Percentiles rank a stretch among this genome's conserved stretches.
These are phyloP conservation scores for Aureobasidium lini DNA, from an alignment of 2,329 filamentous ascomycete species.

Conservation along the genomic window DNA sequence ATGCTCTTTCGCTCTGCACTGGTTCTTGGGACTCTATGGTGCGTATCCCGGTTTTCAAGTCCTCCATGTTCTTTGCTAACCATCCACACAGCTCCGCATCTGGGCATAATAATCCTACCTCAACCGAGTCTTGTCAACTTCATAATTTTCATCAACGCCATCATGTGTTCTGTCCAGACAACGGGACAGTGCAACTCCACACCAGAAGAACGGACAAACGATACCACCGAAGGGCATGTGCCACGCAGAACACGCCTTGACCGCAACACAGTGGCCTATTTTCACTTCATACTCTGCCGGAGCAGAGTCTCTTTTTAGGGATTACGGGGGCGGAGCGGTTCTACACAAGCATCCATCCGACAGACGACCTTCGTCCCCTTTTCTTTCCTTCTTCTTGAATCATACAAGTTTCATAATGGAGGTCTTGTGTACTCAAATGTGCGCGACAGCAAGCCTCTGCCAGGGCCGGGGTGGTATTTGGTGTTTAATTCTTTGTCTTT, in stretches of 20 bases:
- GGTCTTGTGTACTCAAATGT: slow-evolving; percentile 8
- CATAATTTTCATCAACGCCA: not conserved
- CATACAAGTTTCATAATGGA: slow-evolving; percentile 10
- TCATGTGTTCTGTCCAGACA: not conserved
- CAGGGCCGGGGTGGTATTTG: slow-evolving; percentile 3
- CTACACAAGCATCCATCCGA: not conserved
- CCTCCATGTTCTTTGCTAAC: not conserved
- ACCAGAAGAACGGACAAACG: not conserved
- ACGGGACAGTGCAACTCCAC: not conserved
- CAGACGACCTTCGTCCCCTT: not conserved
- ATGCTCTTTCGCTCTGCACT: slow-evolving; percentile 97
- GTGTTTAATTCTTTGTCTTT: slow-evolving; percentile 4
- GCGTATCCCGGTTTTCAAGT: not conserved
- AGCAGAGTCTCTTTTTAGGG: slow-evolving; percentile 2
- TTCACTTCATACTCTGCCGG: slow-evolving; percentile 13
- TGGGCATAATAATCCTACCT: slow-evolving; percentile 36
- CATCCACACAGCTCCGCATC: slow-evolving; percentile 38
- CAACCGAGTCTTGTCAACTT: not conserved
- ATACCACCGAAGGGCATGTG: slow-evolving; percentile 9
- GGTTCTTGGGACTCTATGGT: slow-evolving; percentile 99
- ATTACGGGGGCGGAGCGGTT: not conserved
- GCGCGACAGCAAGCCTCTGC: slow-evolving; percentile 10
- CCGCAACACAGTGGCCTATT: slow-evolving; percentile 10
- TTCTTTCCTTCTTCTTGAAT: slow-evolving; percentile 13
- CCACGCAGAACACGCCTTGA: slow-evolving; percentile 5